A percentile compares a stretch with the other conserved stretches of the same genome.
phyloP scores from a whole-genome alignment of 352 stramenopile species.

The Albugo candida region DNA sequence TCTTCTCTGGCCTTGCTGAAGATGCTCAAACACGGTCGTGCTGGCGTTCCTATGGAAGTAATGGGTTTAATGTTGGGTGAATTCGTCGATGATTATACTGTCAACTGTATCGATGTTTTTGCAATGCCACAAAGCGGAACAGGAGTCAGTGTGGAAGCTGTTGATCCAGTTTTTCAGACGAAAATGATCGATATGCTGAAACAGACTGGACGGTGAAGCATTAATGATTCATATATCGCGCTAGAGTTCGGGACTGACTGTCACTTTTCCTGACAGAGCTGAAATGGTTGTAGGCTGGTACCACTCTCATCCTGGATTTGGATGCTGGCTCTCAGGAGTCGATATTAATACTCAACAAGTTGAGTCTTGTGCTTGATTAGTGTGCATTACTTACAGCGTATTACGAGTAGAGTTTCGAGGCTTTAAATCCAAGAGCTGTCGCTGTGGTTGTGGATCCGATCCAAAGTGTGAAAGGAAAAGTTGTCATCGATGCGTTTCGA shows the following conservation, averaged over 20 bases:
- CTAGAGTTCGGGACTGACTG: background rate
- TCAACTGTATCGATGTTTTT: conserved; percentile 99
- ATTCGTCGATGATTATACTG: conserved; percentile 99
- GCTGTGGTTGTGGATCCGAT: conserved; percentile 99
- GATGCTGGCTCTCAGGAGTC: conserved; percentile 98
- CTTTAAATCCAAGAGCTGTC: conserved; percentile 92
- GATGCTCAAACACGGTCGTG: conserved; percentile 99
- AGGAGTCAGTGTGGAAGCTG: conserved; percentile 90
- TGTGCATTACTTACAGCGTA: background rate
- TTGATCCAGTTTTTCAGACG: conserved; percentile 98
- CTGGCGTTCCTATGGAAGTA: conserved; percentile 99
- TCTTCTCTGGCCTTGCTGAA: conserved; percentile 97
- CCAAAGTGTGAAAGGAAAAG: conserved; percentile 97
- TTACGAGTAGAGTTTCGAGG: conserved; percentile 85
- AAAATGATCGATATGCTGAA: conserved; percentile 99
- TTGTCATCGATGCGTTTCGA: conserved; percentile 99
- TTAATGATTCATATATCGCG: background rate
- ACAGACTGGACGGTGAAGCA: conserved; percentile 84
- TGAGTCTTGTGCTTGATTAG: background rate
- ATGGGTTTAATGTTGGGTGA: conserved; percentile 99
- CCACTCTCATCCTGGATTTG: conserved; percentile 98
- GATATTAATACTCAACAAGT: conserved; percentile 98
- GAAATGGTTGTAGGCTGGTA: conserved; percentile 97
- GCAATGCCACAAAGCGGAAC: conserved; percentile 97
- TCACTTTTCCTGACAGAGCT: conserved; percentile 12